phyloP scores from a whole-genome alignment of 495 filamentous ascomycete genomes.

The Amphirosellinia nigrospora region DNA sequence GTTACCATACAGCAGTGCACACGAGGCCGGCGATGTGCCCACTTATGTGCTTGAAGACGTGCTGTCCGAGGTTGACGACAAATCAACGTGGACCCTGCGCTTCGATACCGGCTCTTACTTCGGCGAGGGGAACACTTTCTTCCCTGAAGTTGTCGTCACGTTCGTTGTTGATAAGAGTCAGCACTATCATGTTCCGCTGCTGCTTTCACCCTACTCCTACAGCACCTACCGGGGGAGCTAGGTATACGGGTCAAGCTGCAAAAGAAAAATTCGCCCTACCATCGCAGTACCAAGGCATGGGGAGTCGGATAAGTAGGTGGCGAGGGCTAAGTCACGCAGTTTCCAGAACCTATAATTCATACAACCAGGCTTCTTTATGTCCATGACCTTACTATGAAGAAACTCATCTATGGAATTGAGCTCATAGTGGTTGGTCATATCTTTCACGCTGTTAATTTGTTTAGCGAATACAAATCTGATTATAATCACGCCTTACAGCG shows the following conservation, averaged over 20 bases:
- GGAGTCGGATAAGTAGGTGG: background rate
- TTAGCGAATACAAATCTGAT: background rate
- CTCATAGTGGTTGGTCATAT: background rate
- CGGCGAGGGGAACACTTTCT: slow-evolving; percentile 79
- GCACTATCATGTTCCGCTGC: slow-evolving; percentile 91
- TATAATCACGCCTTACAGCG: background rate
- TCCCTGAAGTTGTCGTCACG: slow-evolving; percentile 85
- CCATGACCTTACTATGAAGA: background rate
- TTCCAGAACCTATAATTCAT: background rate
- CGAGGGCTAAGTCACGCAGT: background rate
- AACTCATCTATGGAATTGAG: background rate
- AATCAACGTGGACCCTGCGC: slow-evolving; percentile 67
- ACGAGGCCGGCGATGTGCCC: slow-evolving; percentile 55
- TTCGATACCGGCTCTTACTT: slow-evolving; percentile 84
- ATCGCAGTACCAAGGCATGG: background rate
- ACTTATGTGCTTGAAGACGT: slow-evolving; percentile 58
- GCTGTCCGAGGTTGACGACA: slow-evolving; percentile 41
- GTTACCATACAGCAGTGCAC: slow-evolving; percentile 60
- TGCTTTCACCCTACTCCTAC: slow-evolving; percentile 90
- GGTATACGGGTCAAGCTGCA: background rate
- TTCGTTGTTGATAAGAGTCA: slow-evolving; percentile 76
- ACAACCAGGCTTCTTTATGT: background rate
- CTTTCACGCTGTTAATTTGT: background rate
- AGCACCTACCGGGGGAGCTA: slow-evolving; percentile 86
- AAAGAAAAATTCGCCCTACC: background rate